Percentiles rank a stretch among this genome's conserved stretches.
Conservation (phyloP, 371 early-diverging fungal species). For the Mortierella sp. region DNA sequence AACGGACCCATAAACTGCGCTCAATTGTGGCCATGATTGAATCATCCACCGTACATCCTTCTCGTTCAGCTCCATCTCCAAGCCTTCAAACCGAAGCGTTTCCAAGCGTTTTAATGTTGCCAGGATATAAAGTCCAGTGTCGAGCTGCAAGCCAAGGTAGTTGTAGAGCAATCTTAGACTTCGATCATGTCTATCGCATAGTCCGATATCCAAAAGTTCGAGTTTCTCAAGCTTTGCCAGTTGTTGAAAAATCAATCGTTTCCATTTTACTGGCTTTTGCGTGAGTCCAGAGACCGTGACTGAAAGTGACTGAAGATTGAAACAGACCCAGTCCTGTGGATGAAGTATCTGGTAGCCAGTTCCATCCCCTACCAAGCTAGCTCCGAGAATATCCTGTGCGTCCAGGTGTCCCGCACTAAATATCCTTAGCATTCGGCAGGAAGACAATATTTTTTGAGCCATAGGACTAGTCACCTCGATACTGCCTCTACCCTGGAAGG, state of each 20-base stretch:
- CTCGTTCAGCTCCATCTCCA: not conserved
- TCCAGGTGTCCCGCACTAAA: no score
- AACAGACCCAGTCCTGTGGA: no score
- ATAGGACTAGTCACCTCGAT: not conserved
- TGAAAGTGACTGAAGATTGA: not conserved
- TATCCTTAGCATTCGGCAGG: not conserved
- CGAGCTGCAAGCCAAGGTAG: not conserved
- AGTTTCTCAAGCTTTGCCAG: not conserved
- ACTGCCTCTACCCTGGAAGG: not conserved
- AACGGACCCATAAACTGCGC: no score
- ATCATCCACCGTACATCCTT: conserved; percentile 5
- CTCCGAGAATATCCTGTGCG: no score
- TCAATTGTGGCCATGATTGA: conserved; percentile 2
- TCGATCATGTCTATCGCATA: not conserved
- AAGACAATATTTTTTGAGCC: not conserved
- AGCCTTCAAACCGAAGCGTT: not conserved
- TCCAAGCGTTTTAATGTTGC: not conserved
- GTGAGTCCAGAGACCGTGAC: not conserved
- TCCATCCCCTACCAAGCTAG: no score
- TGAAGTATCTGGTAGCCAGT: no score
- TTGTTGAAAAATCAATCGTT: not conserved
- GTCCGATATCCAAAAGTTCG: not conserved
- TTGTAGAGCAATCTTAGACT: no score
- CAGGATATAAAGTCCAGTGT: not conserved
- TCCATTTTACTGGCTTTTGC: not conserved